Percentiles rank a stretch among this genome's conserved stretches.
Conservation (phyloP, 768 basidiomycete species). For the Chalciporus pseudorubinellus region DNA sequence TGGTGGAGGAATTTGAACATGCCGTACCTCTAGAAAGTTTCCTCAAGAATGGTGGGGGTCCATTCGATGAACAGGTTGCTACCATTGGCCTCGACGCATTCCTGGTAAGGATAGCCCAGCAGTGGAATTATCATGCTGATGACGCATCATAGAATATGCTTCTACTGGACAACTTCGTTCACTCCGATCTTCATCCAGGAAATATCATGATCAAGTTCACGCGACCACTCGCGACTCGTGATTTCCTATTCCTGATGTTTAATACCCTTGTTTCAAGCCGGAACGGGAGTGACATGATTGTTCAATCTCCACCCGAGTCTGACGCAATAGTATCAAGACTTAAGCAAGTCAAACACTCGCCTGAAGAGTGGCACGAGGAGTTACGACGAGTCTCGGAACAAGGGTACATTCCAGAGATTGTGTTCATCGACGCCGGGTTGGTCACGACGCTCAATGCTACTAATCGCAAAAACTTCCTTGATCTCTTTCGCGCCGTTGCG, state of each 20-base stretch:
- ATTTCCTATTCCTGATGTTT: slow-evolving; percentile 62
- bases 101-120: slow-evolving; percentile 53
- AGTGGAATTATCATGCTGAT: slow-evolving; percentile 1
- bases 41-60: slow-evolving; percentile 86
- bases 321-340: slow-evolving; percentile 71
- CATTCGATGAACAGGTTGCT: slow-evolving; percentile 85
- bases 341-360: slow-evolving; percentile 53
- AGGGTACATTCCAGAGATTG: slow-evolving; percentile 90
- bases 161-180: slow-evolving; percentile 95
- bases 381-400: slow-evolving; percentile 56
- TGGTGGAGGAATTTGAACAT: slow-evolving; percentile 93
- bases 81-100: slow-evolving; percentile 95
- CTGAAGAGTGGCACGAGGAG: slow-evolving; percentile 66
- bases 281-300: slow-evolving; percentile 20
- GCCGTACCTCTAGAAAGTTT: slow-evolving; percentile 88
- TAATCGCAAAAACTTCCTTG: slow-evolving; percentile 93
- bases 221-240: slow-evolving; percentile 71
- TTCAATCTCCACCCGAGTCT: slow-evolving; percentile 41
- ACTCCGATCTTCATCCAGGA: slow-evolving; percentile 86
- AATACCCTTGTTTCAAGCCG: slow-evolving; percentile 47
- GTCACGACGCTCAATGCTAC: slow-evolving; percentile 79
- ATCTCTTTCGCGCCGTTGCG: slow-evolving; percentile 93
- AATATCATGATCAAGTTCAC: slow-evolving; percentile 99
- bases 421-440: slow-evolving; percentile 96
- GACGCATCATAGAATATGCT: slow-evolving; percentile 80